Percentiles rank a stretch among this genome's conserved stretches.
phyloP scores from a whole-genome alignment of 169 alveolate species.

The Perkinsus olseni region DNA sequence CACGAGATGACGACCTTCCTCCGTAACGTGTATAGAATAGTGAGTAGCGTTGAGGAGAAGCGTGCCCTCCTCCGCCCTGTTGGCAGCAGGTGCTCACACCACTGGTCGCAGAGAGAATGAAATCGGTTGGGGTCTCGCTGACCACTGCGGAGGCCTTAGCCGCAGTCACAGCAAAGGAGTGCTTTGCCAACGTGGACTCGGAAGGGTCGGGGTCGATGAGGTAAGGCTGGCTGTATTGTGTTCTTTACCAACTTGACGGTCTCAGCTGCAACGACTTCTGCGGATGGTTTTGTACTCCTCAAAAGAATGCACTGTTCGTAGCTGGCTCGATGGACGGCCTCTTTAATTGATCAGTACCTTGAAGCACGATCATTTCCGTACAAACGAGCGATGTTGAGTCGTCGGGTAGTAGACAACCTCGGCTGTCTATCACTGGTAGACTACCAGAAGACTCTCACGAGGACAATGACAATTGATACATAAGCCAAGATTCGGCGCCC shows the following conservation, averaged over 20 bases:
- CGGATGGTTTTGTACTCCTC: not conserved
- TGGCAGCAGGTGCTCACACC: constrained; percentile 1
- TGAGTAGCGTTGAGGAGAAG: not conserved
- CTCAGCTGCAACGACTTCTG: not conserved
- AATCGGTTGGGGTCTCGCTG: not conserved
- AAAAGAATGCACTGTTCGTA: not conserved
- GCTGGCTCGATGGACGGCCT: not conserved
- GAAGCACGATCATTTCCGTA: not conserved
- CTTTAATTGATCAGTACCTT: not conserved
- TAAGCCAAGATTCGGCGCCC: too few species aligned
- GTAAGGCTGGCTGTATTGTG: not conserved
- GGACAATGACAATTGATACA: too few species aligned
- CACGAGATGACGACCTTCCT: constrained; percentile 8
- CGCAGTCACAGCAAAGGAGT: constrained; percentile 9
- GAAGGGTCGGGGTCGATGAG: not conserved
- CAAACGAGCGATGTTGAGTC: not conserved
- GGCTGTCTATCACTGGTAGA: too few species aligned
- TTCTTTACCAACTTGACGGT: too few species aligned
- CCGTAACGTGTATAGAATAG: not conserved
- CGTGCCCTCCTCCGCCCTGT: not conserved
- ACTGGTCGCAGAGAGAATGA: not conserved
- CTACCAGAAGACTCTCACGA: too few species aligned
- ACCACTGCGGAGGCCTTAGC: not conserved
- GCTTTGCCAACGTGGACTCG: not conserved
- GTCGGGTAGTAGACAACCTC: too few species aligned